phyloP scores from a whole-genome alignment of 176 grass and related monocot species.

The Carex myosuroides region DNA sequence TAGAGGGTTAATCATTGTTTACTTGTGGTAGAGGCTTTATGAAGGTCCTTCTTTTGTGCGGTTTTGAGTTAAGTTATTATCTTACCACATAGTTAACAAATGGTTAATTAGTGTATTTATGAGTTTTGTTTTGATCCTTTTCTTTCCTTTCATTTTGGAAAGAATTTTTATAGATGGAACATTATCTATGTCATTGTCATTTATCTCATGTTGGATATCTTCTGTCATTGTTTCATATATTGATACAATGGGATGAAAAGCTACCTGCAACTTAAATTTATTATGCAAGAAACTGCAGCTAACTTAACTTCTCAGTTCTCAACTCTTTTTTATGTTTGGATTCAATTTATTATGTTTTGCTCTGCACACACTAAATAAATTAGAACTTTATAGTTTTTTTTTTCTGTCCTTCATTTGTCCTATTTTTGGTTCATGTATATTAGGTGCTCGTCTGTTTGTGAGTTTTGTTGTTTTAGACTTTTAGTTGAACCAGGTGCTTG shows the following conservation, averaged over 20 bases:
- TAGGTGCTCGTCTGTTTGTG: neutral
- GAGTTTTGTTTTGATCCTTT: neutral
- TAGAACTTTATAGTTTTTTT: neutral
- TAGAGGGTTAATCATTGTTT: slow-evolving; percentile 25
- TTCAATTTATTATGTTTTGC: neutral
- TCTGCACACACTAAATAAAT: neutral
- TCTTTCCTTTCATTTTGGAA: neutral
- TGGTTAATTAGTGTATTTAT: neutral
- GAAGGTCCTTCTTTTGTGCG: neutral
- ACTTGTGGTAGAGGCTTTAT: slow-evolving; percentile 16
- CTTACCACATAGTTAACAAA: neutral
- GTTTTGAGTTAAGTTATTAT: neutral
- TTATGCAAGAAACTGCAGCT: neutral
- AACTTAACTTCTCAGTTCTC: neutral
- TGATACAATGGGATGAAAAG: neutral
- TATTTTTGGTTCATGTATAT: neutral
- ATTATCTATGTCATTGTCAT: neutral
- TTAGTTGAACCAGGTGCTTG: neutral
- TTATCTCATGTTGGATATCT: neutral
- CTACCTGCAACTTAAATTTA: neutral
- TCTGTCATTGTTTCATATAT: neutral
- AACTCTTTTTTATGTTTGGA: neutral
- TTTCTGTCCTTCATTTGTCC: neutral
- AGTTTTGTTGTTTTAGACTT: neutral
- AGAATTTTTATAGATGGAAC: neutral